Evolutionary conservation across 805 yeast species (phyloP), one percentile per base, ranked within the genome.

Genomic region (Suhomyces sp.): DNA sequence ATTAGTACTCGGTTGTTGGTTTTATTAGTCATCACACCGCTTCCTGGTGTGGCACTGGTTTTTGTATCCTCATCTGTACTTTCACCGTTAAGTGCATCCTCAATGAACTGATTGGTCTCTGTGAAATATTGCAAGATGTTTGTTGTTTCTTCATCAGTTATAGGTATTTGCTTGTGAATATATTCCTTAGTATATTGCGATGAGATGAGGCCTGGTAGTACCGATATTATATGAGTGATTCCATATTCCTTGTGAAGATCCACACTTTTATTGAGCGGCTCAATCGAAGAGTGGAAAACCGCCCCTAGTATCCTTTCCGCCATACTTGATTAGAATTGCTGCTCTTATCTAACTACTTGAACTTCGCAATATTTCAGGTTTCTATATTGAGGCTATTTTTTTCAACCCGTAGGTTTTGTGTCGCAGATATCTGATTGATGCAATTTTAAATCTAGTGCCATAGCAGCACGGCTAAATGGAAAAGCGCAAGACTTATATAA

Each of bases 161-260:
- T 71, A 6, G 83, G 81, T 27, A 93, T 77, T 55, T 85, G 89
- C 41, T 80, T 74, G 55, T 79, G 77, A 7, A 65, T 71, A 60
- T 85, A 87, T 3, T 63, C 68, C 13, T 66, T 61, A 12, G 74
- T 67, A 57, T 84, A 80, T 48, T 68, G 67, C 5, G 72, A 67
- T 2, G 92, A 87, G 10, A 88, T 71, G 10, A 75, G 76, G 12
- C 89, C 90, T 45, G 82, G 81, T 19, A 90, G 69, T 0, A 86
- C 79, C 0, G 96, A 85, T 20, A 93, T 65, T 9, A 94, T 81
- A 62, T 87, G 89, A 0, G 89, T 79, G 43, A 94, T 84, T 8
- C 81, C 79, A 57, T 77, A 69, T 20, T 80, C 74, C 20, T 73
- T 72, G 27, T 67, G 69, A 43, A 89, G 67, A 43, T 86, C 83